phyloP scores from a whole-genome alignment of 805 yeast genomes.

The Ogataea polymorpha region DNA sequence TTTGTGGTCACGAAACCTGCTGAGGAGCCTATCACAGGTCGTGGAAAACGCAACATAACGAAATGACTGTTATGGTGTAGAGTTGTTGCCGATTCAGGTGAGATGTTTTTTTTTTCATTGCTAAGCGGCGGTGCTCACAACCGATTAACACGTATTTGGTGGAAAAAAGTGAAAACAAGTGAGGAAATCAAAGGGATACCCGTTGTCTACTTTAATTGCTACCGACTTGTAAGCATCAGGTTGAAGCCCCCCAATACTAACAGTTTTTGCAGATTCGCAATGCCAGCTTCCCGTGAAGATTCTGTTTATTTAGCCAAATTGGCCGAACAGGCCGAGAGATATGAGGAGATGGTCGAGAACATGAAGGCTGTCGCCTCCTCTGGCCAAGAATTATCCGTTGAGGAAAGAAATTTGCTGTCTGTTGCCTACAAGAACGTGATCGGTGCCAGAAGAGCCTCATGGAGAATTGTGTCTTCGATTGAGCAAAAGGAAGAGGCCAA shows the following conservation, averaged over 20 bases:
- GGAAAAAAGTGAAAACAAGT: constrained; percentile 13
- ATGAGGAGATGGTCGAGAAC: constrained; percentile 98
- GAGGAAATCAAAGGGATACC: constrained; percentile 8
- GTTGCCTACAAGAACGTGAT: constrained; percentile 98
- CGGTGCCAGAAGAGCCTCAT: constrained; percentile 98
- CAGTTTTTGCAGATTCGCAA: constrained; percentile 25
- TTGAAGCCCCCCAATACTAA: constrained; percentile 5
- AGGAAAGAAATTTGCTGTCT: constrained; percentile 94
- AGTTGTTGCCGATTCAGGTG: constrained; percentile 6
- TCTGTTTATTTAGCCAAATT: constrained; percentile 96
- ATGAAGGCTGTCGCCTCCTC: constrained; percentile 97
- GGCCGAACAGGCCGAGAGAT: constrained; percentile 99
- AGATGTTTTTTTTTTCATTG: constrained; percentile 11
- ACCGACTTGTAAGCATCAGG: not conserved
- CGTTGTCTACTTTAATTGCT: constrained; percentile 1
- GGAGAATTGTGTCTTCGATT: constrained; percentile 98
- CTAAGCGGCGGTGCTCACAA: constrained; percentile 12
- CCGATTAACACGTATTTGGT: constrained; percentile 12
- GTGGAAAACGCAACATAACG: not conserved
- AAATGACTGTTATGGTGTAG: constrained; percentile 5
- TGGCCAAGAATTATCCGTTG: constrained; percentile 93
- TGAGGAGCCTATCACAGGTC: constrained; percentile 1
- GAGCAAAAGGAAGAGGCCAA: constrained; percentile 98
- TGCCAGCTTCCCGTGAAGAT: constrained; percentile 93
- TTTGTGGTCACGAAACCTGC: too few relatives aligned